Base-by-base conservation (phyloP, 768 basidiomycete species). In the Clitopilus hobsonii region DNA sequence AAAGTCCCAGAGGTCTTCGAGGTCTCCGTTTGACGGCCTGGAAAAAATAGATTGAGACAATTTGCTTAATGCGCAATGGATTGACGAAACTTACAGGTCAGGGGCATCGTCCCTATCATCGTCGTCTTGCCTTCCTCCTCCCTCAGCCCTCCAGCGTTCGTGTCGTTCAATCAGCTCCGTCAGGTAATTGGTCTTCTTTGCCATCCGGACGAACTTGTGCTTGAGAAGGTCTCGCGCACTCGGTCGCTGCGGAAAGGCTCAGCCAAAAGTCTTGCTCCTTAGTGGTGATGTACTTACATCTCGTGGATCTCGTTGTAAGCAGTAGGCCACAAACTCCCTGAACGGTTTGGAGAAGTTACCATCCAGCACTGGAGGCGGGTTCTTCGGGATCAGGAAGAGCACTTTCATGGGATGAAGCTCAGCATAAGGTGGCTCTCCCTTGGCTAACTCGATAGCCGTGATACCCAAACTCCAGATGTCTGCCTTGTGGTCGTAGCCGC, bases 371-470 rank as follows among this genome's bases (percentile, higher is more conserved):
- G 97, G 97, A 1, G 97, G 97, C 1, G 91, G 85, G 62, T 98
- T 98, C 77, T 98, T 98, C 14, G 97, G 97, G 54, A 99, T 99
- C 53, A 99, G 79, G 79, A 99, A 99, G 11, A 99, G 79, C 54
- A 91, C 96, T 82, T 98, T 98, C 97, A 99, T 98, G 5, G 97
- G 97, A 72, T 99, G 97, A 38, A 98, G 74, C 62, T 98, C 96
- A 1, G 97, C 96, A 65, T 98, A 98, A 2, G 97, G 97, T 30
- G 97, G 97, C 67, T 98, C 96, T 25, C 96, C 96, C 70, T 89
- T 95, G 1, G 97, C 97, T 62, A 99, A 78, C 69, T 99, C 97
- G 61, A 98, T 98, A 26, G 94, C 91, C 6, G 97, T 99, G 62
- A 96, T 96, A 13, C 96, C 97, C 58, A 99, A 73, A 70, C 90